Conservation (phyloP, 352 stramenopile genomes). For the Pythium utonaiense region DNA sequence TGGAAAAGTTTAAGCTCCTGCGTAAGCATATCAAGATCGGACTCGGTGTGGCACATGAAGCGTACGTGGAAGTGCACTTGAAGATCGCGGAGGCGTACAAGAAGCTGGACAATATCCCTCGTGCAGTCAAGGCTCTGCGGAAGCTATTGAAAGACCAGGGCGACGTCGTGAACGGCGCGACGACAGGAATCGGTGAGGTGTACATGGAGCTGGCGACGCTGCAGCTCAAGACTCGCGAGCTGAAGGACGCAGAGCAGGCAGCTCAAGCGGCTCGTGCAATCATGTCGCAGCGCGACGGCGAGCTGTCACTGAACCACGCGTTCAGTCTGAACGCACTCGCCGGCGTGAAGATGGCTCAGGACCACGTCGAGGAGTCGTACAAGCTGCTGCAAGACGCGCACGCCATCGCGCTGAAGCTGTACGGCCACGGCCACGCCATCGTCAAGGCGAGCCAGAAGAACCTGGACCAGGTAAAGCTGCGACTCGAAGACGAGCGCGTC, state of each 20-base stretch:
- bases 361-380: slow-evolving; percentile 54
- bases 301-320: slow-evolving; percentile 61
- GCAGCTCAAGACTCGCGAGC: slow-evolving; percentile 12
- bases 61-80: slow-evolving; percentile 67
- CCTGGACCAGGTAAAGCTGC: slow-evolving; percentile 55
- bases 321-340: slow-evolving; percentile 82
- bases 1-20: slow-evolving; percentile 66
- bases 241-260: slow-evolving; percentile 35
- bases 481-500: slow-evolving; percentile 35
- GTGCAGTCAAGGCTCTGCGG: slow-evolving; percentile 49
- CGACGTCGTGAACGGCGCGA: slow-evolving; percentile 54
- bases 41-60: slow-evolving; percentile 64
- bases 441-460: slow-evolving; percentile 60
- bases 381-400: slow-evolving; percentile 63
- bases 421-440: slow-evolving; percentile 58
- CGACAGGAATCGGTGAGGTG: slow-evolving; percentile 63
- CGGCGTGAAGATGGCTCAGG: slow-evolving; percentile 68
- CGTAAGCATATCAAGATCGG: slow-evolving; percentile 66
- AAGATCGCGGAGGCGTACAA: slow-evolving; percentile 71
- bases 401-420: slow-evolving; percentile 59
- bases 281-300: slow-evolving; percentile 61
- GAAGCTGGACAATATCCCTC: slow-evolving; percentile 53
- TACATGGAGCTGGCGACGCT: slow-evolving; percentile 72
- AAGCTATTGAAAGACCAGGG: slow-evolving; percentile 55
- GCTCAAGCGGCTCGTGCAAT: slow-evolving; percentile 43